Base-by-base conservation (phyloP, 371 early-diverging fungal species). In the Blakeslea trispora region DNA sequence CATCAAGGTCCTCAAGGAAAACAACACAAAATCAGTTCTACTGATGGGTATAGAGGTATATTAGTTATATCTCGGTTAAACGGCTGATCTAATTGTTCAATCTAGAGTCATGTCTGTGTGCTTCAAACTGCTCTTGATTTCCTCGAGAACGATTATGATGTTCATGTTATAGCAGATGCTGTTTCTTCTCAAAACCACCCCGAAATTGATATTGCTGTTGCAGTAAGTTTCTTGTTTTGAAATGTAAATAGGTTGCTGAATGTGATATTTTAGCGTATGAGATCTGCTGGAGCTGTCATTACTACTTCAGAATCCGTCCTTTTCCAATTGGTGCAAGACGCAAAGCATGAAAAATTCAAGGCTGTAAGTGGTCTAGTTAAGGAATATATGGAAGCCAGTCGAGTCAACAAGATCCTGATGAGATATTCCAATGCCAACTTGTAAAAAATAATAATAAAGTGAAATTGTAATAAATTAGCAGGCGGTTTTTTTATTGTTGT, bases 91-190 rank as follows among this genome's bases (percentile, higher is more conserved):
- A 15, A 21, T 41, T 14, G 14, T 14, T 37, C 9, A 37, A 14
- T 41, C 11, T 64, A 91, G 89, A 81, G 93, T 31, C 98, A 97
- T 61, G 95, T 96, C 2, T 97, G 98, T 71, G 91, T 97, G 5
- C 69, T 91, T 49, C 96, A 97, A 74, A 94, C 97, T 2, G 90
- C 92, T 14, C 75, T 97, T 58, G 98, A 96, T 42, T 70, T 97
- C 10, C 66, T 92, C 37, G 89, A 89, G 35, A 70, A 82, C 35
- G 75, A 87, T 55, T 81, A 81, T 57, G 84, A 91, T 63, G 96
- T 95, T 45, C 86, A 90, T 66, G 88, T 97, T 22, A 71, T 96
- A 42, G 88, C 90, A 0, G 97, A 96, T 69, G 98, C 94, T 39
- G 90, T 96, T 9, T 94, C 93, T 6, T 93, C 94, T 35, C 88